Evolutionary conservation across 345 rosid species (phyloP).

Genomic region (Diplotaxis tenuifolia): DNA sequence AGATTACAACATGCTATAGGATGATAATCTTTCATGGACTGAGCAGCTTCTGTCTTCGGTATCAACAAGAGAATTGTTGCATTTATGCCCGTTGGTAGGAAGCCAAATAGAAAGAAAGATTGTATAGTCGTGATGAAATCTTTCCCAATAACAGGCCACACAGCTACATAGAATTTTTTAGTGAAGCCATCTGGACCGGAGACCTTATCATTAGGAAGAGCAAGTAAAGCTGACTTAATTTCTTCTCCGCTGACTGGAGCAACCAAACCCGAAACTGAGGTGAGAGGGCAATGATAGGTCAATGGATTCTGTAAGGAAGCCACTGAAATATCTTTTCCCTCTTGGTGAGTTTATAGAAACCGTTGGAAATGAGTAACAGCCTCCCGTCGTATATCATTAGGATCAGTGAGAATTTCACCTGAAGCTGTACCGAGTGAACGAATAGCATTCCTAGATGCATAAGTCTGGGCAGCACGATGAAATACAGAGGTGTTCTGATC

Average conservation of each 20-base stretch:
- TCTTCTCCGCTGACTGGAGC: not conserved
- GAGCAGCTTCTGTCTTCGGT: not conserved
- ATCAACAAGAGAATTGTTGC: not conserved
- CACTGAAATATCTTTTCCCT: not conserved
- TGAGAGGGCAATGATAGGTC: not conserved
- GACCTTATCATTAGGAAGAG: not conserved
- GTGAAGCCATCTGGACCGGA: not conserved
- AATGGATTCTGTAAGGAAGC: not conserved
- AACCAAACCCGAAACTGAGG: too few species aligned
- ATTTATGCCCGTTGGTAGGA: not conserved
- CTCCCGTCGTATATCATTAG: not conserved
- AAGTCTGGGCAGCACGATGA: not conserved
- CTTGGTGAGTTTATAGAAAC: not conserved
- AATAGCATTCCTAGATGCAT: not conserved
- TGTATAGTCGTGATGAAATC: not conserved
- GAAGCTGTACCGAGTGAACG: not conserved
- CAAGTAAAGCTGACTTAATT: not conserved
- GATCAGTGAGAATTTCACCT: too few species aligned
- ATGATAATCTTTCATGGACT: not conserved
- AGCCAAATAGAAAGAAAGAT: not conserved
- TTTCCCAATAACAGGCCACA: not conserved
- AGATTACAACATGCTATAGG: not conserved
- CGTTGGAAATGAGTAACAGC: not conserved
- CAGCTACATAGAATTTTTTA: not conserved
- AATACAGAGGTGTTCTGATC: too few species aligned